phyloP scores from a whole-genome alignment of 2,329 filamentous ascomycete genomes.

The Aspergillus sclerotialis region DNA sequence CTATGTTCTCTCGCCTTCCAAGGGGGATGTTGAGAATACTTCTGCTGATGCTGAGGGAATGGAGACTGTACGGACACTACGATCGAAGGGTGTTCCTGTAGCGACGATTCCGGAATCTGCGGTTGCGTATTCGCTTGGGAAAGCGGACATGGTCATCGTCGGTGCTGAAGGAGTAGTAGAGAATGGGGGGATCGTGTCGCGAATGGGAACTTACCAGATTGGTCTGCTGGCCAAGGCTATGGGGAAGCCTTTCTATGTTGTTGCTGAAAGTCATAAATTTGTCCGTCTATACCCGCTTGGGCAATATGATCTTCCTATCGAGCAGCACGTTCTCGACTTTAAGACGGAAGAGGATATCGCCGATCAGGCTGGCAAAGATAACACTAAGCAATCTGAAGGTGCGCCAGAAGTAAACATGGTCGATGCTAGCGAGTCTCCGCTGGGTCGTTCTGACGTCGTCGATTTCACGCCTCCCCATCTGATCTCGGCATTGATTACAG shows the following conservation, averaged over 20 bases:
- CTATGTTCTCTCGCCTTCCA: slow-evolving; percentile 53
- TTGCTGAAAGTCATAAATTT: slow-evolving; percentile 95
- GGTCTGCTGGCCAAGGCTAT: slow-evolving; percentile 68
- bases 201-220: slow-evolving; percentile 81
- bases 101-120: slow-evolving; percentile 71
- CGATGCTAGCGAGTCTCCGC: slow-evolving; percentile 6
- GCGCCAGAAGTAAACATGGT: no score
- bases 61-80: slow-evolving; percentile 62
- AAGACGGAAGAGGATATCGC: slow-evolving; percentile 47
- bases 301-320: slow-evolving; percentile 73
- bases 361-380: slow-evolving; percentile 40
- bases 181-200: slow-evolving; percentile 85
- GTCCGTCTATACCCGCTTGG: slow-evolving; percentile 76
- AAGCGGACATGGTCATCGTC: slow-evolving; percentile 62
- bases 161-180: slow-evolving; percentile 81
- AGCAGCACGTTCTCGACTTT: slow-evolving; percentile 72
- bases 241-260: slow-evolving; percentile 78
- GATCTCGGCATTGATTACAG: slow-evolving; percentile 59
- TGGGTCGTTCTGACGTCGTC: slow-evolving; percentile 28
- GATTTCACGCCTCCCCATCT: slow-evolving; percentile 52
- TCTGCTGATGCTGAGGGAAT: slow-evolving; percentile 54
- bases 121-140: slow-evolving; percentile 70
- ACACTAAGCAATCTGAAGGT: slow-evolving; percentile 16
- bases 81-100: slow-evolving; percentile 70
- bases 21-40: slow-evolving; percentile 18